phyloP scores from a whole-genome alignment of 163 green algal species.

The Volvox carteri region DNA sequence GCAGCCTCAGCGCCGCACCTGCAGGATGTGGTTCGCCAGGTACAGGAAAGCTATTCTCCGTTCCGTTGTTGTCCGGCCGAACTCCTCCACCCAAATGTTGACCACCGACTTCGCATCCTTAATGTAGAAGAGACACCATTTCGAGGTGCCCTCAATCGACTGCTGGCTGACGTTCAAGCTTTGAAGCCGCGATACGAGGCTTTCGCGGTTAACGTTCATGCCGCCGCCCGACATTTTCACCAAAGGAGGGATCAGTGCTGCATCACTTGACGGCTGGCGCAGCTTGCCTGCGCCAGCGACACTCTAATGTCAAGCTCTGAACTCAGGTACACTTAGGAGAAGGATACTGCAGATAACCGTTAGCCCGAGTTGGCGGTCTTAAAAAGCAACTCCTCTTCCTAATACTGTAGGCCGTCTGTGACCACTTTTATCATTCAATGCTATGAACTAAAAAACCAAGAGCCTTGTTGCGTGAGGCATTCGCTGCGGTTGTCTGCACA shows the following conservation, averaged over 20 bases:
- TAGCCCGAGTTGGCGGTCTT: no score
- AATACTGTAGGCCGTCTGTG: no score
- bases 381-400: no score
- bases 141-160: conserved; percentile 85
- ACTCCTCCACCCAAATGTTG: conserved; percentile 84
- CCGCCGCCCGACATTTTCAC: conserved; percentile 34
- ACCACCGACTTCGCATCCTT: conserved; percentile 83
- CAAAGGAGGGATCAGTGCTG: neutral
- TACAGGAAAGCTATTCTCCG: conserved; percentile 87
- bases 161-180: conserved; percentile 86
- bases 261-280: neutral
- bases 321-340: neutral
- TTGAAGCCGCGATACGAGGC: conserved; percentile 79
- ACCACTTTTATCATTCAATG: no score
- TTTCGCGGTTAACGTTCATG: conserved; percentile 44
- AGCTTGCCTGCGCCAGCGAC: neutral
- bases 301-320: neutral
- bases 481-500: no score
- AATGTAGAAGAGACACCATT: conserved; percentile 86
- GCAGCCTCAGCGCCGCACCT: conserved; percentile 74
- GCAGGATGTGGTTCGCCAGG: conserved; percentile 93
- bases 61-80: conserved; percentile 68
- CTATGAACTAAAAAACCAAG: no score
- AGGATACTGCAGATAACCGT: no score
- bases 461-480: no score